Conservation (phyloP, 192 early-diverging fungal genomes). For the Allomyces macrogynus region DNA sequence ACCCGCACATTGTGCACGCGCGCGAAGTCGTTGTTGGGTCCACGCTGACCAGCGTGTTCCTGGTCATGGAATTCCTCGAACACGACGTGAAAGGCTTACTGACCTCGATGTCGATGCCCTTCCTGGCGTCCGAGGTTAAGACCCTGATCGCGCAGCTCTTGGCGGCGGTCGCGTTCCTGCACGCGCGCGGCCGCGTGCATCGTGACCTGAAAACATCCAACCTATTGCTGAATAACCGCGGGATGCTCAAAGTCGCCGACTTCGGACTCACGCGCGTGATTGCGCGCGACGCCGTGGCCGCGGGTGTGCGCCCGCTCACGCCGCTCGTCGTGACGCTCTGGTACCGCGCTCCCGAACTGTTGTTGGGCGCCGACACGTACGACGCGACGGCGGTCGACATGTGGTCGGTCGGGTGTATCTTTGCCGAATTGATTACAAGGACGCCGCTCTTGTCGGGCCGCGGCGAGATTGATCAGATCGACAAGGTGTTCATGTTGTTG, state of each 20-base stretch:
- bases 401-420: slow-evolving; percentile 91
- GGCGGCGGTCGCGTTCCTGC: slow-evolving; percentile 34
- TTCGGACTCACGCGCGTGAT: slow-evolving; percentile 45
- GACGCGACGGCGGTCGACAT: slow-evolving; percentile 48
- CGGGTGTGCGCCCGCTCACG: slow-evolving; percentile 18
- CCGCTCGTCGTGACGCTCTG: slow-evolving; percentile 47
- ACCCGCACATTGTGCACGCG: slow-evolving; percentile 65
- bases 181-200: slow-evolving; percentile 49
- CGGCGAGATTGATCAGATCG: slow-evolving; percentile 60
- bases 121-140: slow-evolving; percentile 69
- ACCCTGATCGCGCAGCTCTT: slow-evolving; percentile 50
- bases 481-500: slow-evolving; percentile 57
- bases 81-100: slow-evolving; percentile 84
- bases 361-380: slow-evolving; percentile 38
- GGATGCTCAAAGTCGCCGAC: slow-evolving; percentile 45
- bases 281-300: not conserved
- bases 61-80: slow-evolving; percentile 95
- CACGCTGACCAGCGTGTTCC: slow-evolving; percentile 50
- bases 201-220: slow-evolving; percentile 48
- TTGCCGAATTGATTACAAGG: slow-evolving; percentile 76
- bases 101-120: slow-evolving; percentile 58
- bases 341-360: slow-evolving; percentile 46
- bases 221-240: slow-evolving; percentile 29
- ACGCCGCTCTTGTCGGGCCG: slow-evolving; percentile 61
- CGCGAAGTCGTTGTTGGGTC: slow-evolving; percentile 53